Base-by-base conservation (phyloP, 768 basidiomycete species). In the Russula compacta region DNA sequence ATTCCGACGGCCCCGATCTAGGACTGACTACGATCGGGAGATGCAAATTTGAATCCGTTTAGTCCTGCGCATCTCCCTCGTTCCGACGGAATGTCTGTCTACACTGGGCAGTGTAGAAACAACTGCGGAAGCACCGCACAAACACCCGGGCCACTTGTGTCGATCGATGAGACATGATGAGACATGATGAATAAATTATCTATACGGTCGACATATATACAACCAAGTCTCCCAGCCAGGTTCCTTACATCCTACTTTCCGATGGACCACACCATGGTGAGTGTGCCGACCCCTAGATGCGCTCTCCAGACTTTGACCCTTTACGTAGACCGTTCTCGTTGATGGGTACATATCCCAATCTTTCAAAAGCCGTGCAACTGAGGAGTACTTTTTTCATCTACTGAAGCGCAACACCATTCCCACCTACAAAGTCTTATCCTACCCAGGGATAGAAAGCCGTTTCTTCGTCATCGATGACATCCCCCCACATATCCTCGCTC, bases 261-360 rank as follows among this genome's bases (percentile, higher is more conserved):
- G 10, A 59, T 59, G 58, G 15, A 32, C 29, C 24, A 42, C 9
- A 47, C 40, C 15, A 6, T 19, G 52, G 58, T 59, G n/a, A 53
- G 58, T 15, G 7, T 11, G 29, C 11, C 7, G 8, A 21, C 19
- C 15, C 17, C n/a, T 0, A n/a, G 29, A 29, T 21, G 11, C 3
- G 15, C 12, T 55, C 21, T 10, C 29, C 47, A 1, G 24, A 29
- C 4, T 36, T 55, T 55, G 4, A 60, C 38, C 46, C 46, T 40
- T 4, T 1, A 21, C 21, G 14, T 3, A 55, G 59, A 49, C 17
- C 14, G 50, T 58, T 52, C 50, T 61, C 39, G 36, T 57, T 21
- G 60, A 61, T 17, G 56, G 60, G 5, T 58, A 61, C 51, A 33
- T 58, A 52, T 52, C 60, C 38, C 56, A 32, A n/a, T 36, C 38